These are phyloP conservation scores for Hypomyces perniciosus DNA, from an alignment of 2,329 filamentous ascomycete species.

Conservation along the genomic window DNA sequence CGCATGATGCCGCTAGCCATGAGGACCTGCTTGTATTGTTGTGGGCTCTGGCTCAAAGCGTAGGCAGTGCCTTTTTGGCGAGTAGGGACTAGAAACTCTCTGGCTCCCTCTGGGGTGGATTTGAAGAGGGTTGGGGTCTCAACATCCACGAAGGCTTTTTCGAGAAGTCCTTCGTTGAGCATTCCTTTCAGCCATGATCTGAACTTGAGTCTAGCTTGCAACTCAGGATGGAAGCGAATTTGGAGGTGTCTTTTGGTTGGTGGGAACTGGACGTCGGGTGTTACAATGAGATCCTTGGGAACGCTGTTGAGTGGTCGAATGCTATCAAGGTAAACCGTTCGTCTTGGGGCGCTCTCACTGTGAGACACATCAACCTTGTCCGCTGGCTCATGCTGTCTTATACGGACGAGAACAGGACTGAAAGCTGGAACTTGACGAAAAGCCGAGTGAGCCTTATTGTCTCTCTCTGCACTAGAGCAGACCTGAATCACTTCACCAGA, in stretches of 20 bases:
- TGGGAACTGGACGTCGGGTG: conserved; percentile 66
- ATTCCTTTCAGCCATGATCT: conserved; percentile 55
- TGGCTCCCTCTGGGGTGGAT: conserved; percentile 89
- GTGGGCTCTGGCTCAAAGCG: conserved; percentile 89
- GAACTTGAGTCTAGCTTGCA: conserved; percentile 64
- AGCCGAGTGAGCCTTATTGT: conserved; percentile 30
- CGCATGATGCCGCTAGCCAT: conserved; percentile 81
- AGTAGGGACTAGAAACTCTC: conserved; percentile 91
- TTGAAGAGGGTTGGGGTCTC: conserved; percentile 96
- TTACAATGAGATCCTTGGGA: conserved; percentile 65
- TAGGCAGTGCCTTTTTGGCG: conserved; percentile 71
- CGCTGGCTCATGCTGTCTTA: conserved; percentile 26
- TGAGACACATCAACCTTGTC: conserved; percentile 18
- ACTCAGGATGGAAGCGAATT: conserved; percentile 63
- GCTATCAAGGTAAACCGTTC: conserved; percentile 60
- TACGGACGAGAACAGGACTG: conserved; percentile 47
- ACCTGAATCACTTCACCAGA: conserved; percentile 39
- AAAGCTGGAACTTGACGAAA: conserved; percentile 44
- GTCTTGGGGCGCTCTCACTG: conserved; percentile 27
- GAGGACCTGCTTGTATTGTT: conserved; percentile 97
- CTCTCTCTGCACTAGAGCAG: conserved; percentile 34
- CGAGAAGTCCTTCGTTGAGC: conserved; percentile 48
- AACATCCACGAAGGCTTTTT: conserved; percentile 64
- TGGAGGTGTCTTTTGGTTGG: conserved; percentile 76
- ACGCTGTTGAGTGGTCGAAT: conserved; percentile 31